Base-by-base conservation (phyloP, 345 rosid genomes). In the Moricandia arvensis region DNA sequence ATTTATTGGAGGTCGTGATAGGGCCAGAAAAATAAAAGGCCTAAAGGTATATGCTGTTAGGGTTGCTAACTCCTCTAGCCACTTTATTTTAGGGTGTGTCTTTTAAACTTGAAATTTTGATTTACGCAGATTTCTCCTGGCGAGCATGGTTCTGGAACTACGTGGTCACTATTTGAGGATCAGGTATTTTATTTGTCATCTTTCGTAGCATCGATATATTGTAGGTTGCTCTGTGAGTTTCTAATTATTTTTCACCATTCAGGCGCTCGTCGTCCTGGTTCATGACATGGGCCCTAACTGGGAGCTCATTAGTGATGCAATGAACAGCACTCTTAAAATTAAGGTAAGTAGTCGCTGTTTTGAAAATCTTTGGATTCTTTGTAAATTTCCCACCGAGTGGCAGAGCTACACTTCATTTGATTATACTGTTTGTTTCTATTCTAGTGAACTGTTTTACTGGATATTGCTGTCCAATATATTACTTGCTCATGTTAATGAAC, bases 261-360 rank as follows among this genome's bases (percentile, higher is more conserved):
- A 96, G 99, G 99, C 99, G 51, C 98, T 96, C 78, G 95, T 96
- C 62, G 99, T 93, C 80, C 92, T 96, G 72, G 98, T 93, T 63
- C 99, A 96, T 72, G 99, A 96, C 73, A 87, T 96, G 98, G 99
- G 99, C 76, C 99, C 98, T 58, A 93, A 91, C 67, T 96, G 99
- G 99, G 99, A 89, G 89, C 97, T 96, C 82, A 88, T 96, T 38
- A 91, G 99, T 77, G 99, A 96, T 85, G 96, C 96, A 49, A 87
- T 96, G 78, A 96, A 91, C 77, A 85, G 89, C 83, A 85, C 90
- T 59, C 87, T 91, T 80, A 96, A 96, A 66, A 88, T 96, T 60
- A 93, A 96, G 95, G 99, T 90, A 74, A 78, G 66, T 73, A n/a
- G n/a, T n/a, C n/a, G 55, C 30, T 64, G 70, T 59, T 62, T 73